A percentile compares a stretch with the other conserved stretches of the same genome.
Evolutionary conservation across 345 rosid genomes (phyloP).

Genomic region (Noccaea caerulescens): DNA sequence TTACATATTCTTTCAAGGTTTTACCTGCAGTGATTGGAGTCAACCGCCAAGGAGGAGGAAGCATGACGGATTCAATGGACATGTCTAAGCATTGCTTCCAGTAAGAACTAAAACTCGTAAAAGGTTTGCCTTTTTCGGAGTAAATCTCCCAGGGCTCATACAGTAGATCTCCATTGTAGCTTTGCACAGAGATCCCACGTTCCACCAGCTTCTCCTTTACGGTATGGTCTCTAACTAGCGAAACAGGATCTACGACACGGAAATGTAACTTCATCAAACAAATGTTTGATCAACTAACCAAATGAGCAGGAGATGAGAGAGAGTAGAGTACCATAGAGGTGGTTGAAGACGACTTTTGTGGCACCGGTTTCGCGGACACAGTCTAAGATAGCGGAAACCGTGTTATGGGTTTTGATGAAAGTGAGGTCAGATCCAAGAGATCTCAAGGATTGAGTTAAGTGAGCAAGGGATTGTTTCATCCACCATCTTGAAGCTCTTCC

Average conservation of each 20-base stretch:
- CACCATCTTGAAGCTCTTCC: constrained; percentile 98
- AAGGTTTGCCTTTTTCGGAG: constrained; percentile 66
- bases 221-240: constrained; percentile 80
- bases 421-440: constrained; percentile 81
- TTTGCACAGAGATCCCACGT: constrained; percentile 80
- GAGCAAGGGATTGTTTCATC: constrained; percentile 85
- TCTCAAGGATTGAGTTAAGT: constrained; percentile 66
- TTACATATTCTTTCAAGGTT: neutral
- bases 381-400: constrained; percentile 67
- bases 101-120: constrained; percentile 66
- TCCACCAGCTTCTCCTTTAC: constrained; percentile 75
- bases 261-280: constrained; percentile 11
- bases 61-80: constrained; percentile 64
- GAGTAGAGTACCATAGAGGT: constrained; percentile 69
- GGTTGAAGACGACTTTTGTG: constrained; percentile 81
- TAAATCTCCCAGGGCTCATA: constrained; percentile 95
- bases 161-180: constrained; percentile 86
- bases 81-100: constrained; percentile 78
- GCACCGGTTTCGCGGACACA: constrained; percentile 67
- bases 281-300: neutral
- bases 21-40: constrained; percentile 62
- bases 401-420: constrained; percentile 67
- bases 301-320: constrained; percentile 10
- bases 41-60: constrained; percentile 78
- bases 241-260: constrained; percentile 64